These are phyloP conservation scores for Lepidium didymum DNA, from an alignment of 345 rosid species.

Conservation along the genomic window DNA sequence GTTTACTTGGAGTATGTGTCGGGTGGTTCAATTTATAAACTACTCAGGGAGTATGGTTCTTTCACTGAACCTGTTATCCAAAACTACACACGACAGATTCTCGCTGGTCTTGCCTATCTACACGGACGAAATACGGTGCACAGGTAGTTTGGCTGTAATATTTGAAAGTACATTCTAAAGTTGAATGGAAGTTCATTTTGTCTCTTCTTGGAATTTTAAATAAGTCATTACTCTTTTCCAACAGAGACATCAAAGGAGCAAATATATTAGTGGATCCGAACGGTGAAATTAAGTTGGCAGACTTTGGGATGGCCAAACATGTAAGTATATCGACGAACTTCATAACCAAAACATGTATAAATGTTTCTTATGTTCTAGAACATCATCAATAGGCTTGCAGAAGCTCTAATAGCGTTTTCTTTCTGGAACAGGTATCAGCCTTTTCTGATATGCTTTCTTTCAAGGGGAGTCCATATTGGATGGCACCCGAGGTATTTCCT, in stretches of 20 bases:
- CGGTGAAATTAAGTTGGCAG: conserved; percentile 92
- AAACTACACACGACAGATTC: conserved; percentile 85
- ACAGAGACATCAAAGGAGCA: conserved; percentile 96
- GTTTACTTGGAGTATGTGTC: conserved; percentile 95
- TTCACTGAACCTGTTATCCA: conserved; percentile 91
- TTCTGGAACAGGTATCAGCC: conserved; percentile 50
- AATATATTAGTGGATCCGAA: conserved; percentile 92
- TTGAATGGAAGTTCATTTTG: background rate
- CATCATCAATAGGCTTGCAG: background rate
- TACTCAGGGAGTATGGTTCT: conserved; percentile 89
- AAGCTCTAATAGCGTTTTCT: conserved; percentile 9
- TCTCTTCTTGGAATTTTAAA: background rate
- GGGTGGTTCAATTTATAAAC: conserved; percentile 94
- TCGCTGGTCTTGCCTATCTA: conserved; percentile 79
- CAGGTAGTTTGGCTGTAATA: conserved; percentile 42
- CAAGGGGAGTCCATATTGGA: conserved; percentile 99
- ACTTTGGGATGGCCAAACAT: conserved; percentile 99
- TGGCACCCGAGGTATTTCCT: conserved; percentile 91
- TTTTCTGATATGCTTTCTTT: conserved; percentile 88
- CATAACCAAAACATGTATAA: background rate
- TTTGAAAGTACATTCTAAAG: background rate
- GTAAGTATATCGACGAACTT: conserved; percentile 34
- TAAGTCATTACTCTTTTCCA: background rate
- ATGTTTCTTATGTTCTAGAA: background rate
- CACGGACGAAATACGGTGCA: conserved; percentile 93